Evolutionary conservation across 768 basidiomycete species (phyloP).

Genomic region (Termitomyces heimii): DNA sequence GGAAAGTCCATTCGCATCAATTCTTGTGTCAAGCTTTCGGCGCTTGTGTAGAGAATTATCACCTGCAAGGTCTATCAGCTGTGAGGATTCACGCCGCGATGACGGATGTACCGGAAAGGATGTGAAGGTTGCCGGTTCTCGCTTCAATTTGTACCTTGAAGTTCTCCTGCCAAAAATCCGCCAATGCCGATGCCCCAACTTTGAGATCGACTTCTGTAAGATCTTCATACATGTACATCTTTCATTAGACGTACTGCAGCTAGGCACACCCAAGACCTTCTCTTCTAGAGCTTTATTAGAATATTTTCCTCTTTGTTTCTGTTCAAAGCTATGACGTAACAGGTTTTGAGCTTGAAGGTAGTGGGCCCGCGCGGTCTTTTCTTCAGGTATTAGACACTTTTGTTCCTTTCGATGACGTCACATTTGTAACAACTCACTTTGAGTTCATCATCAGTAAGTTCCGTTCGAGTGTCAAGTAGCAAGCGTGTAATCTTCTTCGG

Average conservation of each 20-base stretch:
- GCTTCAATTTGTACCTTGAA: constrained; percentile 69
- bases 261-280: constrained; percentile 63
- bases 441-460: constrained; percentile 78
- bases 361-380: constrained; percentile 54
- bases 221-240: neutral
- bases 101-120: constrained; percentile 27
- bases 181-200: constrained; percentile 65
- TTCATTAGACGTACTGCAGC: constrained; percentile 41
- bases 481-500: constrained; percentile 50
- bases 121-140: constrained; percentile 36
- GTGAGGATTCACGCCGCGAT: neutral
- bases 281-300: constrained; percentile 48
- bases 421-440: constrained; percentile 37
- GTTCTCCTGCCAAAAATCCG: constrained; percentile 70
- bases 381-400: neutral
- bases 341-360: constrained; percentile 60
- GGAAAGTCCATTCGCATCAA: neutral
- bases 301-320: constrained; percentile 53
- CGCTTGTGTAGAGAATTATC: constrained; percentile 40
- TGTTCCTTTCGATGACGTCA: neutral
- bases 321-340: constrained; percentile 43
- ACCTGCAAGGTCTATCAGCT: constrained; percentile 21
- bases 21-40: constrained; percentile 26
- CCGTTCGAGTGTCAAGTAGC: constrained; percentile 67
- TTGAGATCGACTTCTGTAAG: neutral